Evolutionary conservation across 345 rosid genomes (phyloP).

Genomic region (Mercurialis annua): DNA sequence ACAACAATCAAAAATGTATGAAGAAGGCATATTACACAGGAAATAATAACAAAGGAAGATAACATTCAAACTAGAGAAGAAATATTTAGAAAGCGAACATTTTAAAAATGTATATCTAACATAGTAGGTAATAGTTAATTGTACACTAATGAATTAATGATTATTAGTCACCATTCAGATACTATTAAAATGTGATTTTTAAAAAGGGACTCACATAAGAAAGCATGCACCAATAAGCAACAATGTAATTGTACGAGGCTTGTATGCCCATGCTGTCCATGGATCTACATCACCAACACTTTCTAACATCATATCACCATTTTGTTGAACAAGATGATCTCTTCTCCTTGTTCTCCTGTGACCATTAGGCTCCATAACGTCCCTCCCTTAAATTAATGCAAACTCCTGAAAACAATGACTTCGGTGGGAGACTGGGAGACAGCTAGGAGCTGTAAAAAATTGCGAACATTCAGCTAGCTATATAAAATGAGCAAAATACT

Average conservation of each 20-base stretch:
- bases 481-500: background rate
- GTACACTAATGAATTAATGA: background rate
- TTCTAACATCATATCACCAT: slow-evolving; percentile 40
- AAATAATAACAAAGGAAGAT: background rate
- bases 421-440: background rate
- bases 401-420: slow-evolving; percentile 28
- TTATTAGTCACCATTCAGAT: background rate
- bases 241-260: slow-evolving; percentile 87
- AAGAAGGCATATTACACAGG: background rate
- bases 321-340: slow-evolving; percentile 47
- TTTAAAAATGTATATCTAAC: background rate
- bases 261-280: slow-evolving; percentile 99
- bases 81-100: background rate
- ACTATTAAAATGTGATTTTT: background rate
- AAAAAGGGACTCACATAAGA: slow-evolving; percentile 63
- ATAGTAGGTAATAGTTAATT: background rate
- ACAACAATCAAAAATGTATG: background rate
- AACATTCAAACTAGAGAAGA: slow-evolving; percentile 3
- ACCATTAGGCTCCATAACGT: slow-evolving; percentile 59
- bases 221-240: slow-evolving; percentile 91
- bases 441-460: background rate
- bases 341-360: slow-evolving; percentile 48
- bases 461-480: background rate
- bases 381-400: slow-evolving; percentile 15
- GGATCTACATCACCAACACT: slow-evolving; percentile 70